Percentiles rank a stretch among this genome's conserved stretches.
Evolutionary conservation across 805 yeast genomes (phyloP).

Genomic region (Pichia kluyveri): DNA sequence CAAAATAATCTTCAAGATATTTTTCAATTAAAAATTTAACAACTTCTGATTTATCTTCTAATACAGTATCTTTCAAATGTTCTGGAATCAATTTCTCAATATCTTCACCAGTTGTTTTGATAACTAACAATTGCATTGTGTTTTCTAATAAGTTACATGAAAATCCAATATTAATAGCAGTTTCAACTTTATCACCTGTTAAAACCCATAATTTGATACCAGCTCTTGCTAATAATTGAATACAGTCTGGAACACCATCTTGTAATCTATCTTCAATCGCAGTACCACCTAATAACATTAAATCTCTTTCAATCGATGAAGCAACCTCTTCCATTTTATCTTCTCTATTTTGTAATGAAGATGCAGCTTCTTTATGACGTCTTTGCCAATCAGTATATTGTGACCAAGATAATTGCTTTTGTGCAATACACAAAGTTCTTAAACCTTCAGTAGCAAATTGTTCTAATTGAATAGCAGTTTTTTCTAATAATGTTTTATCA

Average conservation of each 20-base stretch:
- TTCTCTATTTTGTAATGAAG: conserved; percentile 54
- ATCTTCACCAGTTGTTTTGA: conserved; percentile 52
- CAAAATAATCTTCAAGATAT: conserved; percentile 47
- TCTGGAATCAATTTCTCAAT: conserved; percentile 33
- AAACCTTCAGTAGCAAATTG: conserved; percentile 78
- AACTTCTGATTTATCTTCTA: conserved; percentile 19
- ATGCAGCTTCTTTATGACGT: conserved; percentile 55
- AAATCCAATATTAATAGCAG: conserved; percentile 82
- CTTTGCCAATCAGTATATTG: conserved; percentile 57
- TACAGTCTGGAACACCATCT: conserved; percentile 81
- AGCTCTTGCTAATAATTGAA: conserved; percentile 57
- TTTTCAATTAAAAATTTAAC: conserved; percentile 42
- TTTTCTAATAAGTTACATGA: conserved; percentile 70
- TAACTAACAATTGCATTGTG: conserved; percentile 65
- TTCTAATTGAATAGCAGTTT: conserved; percentile 67
- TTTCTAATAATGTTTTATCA: conserved; percentile 36
- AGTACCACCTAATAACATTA: conserved; percentile 68
- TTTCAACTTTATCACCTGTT: conserved; percentile 85
- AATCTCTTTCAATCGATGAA: conserved; percentile 59
- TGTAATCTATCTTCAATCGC: conserved; percentile 82
- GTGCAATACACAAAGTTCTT: conserved; percentile 74
- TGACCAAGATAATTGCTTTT: conserved; percentile 52
- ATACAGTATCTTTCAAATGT: conserved; percentile 17
- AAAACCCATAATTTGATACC: conserved; percentile 82
- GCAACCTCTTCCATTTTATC: conserved; percentile 68